Conservation (phyloP, 1,284 basidiomycete species). For the Fomitopsis palustris region DNA sequence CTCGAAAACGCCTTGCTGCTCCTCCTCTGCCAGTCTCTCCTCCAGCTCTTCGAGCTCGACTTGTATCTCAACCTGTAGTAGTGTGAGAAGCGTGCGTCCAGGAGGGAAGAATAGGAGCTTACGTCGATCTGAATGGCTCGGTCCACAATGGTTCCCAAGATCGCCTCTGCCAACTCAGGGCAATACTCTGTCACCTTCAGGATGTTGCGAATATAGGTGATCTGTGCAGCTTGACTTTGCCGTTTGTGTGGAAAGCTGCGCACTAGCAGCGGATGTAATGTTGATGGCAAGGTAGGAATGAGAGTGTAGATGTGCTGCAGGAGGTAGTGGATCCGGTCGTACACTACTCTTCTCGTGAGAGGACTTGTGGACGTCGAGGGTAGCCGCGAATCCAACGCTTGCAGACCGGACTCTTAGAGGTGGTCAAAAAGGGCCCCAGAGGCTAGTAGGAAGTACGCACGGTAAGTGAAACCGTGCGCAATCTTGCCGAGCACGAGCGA, state of each 20-base stretch:
- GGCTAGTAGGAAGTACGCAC: conserved; percentile 47
- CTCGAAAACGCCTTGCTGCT: conserved; percentile 67
- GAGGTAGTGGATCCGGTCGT: conserved; percentile 85
- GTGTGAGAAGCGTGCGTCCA: conserved; percentile 6
- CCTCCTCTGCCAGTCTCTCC: conserved; percentile 53
- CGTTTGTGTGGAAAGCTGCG: conserved; percentile 92
- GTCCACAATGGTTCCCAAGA: conserved; percentile 85
- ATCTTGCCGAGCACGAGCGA: conserved; percentile 80
- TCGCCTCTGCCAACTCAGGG: conserved; percentile 82
- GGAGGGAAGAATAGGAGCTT: conserved; percentile 28
- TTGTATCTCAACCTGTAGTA: conserved; percentile 87
- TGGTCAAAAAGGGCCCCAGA: not conserved
- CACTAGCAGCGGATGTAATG: conserved; percentile 82
- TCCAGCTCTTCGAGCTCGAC: conserved; percentile 93
- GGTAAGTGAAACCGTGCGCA: conserved; percentile 84
- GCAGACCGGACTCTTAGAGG: conserved; percentile 61
- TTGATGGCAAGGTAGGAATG: conserved; percentile 85
- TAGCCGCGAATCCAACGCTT: conserved; percentile 50
- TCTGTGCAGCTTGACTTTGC: conserved; percentile 77
- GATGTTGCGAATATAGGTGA: conserved; percentile 91
- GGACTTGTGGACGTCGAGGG: conserved; percentile 65
- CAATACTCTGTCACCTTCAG: conserved; percentile 87
- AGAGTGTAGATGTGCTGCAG: conserved; percentile 83
- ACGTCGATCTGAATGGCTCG: conserved; percentile 95
- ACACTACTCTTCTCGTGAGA: conserved; percentile 79